A percentile compares a stretch with the other conserved stretches of the same genome.
These are phyloP conservation scores for Bruguiera hainesii DNA, from an alignment of 441 rosid species.

Conservation along the genomic window DNA sequence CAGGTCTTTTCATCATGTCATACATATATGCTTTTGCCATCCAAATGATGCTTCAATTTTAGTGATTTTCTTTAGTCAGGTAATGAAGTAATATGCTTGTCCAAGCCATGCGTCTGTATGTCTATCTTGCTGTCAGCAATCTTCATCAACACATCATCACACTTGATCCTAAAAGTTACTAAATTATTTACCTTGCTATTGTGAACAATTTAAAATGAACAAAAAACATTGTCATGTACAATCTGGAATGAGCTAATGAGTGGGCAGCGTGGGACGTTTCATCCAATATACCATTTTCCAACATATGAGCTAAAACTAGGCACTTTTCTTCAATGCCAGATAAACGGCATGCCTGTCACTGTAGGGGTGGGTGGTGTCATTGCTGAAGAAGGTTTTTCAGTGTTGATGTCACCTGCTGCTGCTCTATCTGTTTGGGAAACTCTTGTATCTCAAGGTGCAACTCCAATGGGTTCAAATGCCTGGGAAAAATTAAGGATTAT, in stretches of 20 bases:
- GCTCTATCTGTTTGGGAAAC: conserved; percentile 69
- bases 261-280: no score
- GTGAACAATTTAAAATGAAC: no score
- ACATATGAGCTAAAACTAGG: neutral
- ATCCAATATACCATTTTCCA: neutral
- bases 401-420: conserved; percentile 65
- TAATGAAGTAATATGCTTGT: neutral
- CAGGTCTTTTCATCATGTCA: no score
- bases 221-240: no score
- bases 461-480: conserved; percentile 83
- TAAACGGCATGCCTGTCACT: conserved; percentile 73
- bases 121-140: neutral
- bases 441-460: conserved; percentile 65
- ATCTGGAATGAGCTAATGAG: no score
- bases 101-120: neutral
- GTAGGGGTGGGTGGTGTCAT: conserved; percentile 71
- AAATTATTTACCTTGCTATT: no score
- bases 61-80: neutral
- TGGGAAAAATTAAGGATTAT: conserved; percentile 82
- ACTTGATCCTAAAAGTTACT: neutral
- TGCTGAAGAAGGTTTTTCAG: conserved; percentile 64
- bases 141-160: neutral
- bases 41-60: no score
- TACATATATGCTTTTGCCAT: no score
- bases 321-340: conserved; percentile 36